Conservation (phyloP, 208 protist genomes). For the Blechomonas ayalai region DNA sequence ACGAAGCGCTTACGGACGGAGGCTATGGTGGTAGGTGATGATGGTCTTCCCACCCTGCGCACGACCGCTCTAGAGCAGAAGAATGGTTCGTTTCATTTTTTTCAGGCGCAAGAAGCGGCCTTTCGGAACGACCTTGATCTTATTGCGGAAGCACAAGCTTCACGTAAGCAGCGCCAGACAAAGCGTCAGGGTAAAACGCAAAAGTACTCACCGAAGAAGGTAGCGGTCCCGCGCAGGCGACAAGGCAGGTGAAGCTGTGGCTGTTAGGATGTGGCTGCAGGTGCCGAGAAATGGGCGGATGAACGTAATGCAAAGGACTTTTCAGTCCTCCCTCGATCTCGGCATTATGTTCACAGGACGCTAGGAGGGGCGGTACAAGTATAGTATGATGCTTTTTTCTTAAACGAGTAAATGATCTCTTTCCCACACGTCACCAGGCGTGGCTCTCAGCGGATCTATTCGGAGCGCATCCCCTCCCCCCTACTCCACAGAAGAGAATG, state of each 20-base stretch:
- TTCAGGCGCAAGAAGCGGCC: constrained; percentile 46
- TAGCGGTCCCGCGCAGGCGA: no score
- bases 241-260: constrained; percentile 7
- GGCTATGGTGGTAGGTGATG: constrained; percentile 17
- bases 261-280: constrained; percentile 14
- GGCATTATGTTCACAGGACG: no score
- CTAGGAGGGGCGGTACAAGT: no score
- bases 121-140: constrained; percentile 66
- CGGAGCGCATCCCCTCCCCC: no score
- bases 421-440: no score
- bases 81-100: constrained; percentile 48
- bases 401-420: no score
- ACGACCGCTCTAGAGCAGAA: constrained; percentile 28
- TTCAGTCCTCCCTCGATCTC: no score
- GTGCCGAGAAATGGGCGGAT: no score
- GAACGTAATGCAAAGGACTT: no score
- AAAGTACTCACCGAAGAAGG: constrained; percentile 12
- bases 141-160: constrained; percentile 48
- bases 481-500: no score
- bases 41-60: constrained; percentile 26
- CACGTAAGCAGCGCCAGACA: constrained; percentile 12
- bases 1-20: constrained; percentile 44
- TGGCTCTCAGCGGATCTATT: no score
- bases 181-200: constrained; percentile 4
- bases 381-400: no score